phyloP scores from a whole-genome alignment of 805 yeast genomes.

The Metschnikowia bowlesiae region DNA sequence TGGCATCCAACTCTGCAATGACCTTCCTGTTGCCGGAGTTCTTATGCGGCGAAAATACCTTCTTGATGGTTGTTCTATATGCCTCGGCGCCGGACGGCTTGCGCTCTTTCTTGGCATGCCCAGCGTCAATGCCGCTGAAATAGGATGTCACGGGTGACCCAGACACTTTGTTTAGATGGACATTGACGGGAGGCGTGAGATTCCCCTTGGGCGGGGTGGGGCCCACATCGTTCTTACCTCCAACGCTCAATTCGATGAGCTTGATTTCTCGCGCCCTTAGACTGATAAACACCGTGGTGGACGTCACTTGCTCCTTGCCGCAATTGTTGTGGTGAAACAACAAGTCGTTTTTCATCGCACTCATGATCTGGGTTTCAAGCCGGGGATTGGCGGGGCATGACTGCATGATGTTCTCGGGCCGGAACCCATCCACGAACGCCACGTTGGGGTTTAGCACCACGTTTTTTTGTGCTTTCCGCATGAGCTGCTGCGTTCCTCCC shows the following conservation, averaged over 20 bases:
- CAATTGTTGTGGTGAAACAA: conserved; percentile 38
- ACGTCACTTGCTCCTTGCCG: conserved; percentile 25
- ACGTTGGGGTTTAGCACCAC: conserved; percentile 27
- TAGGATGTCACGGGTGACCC: conserved; percentile 11
- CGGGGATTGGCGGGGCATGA: conserved; percentile 51
- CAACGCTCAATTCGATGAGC: conserved; percentile 36
- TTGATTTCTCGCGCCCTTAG: conserved; percentile 44
- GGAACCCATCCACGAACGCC: conserved; percentile 46
- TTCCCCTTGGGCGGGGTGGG: conserved; percentile 1
- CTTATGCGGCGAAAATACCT: conserved; percentile 32
- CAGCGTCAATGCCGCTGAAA: conserved; percentile 3
- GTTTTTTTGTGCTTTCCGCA: conserved; percentile 7
- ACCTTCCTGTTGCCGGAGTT: conserved; percentile 29
- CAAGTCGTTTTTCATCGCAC: conserved; percentile 52
- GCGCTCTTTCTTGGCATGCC: conserved; percentile 4
- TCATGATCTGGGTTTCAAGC: conserved; percentile 44
- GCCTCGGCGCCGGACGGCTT: conserved; percentile 8
- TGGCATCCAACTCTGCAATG: conserved; percentile 24
- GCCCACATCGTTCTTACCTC: conserved; percentile 9
- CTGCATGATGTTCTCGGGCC: conserved; percentile 51
- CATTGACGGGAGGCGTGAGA: conserved; percentile 5
- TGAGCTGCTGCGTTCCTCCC: background rate
- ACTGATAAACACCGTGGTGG: conserved; percentile 40
- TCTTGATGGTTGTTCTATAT: conserved; percentile 34
- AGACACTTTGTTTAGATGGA: background rate